phyloP scores from a whole-genome alignment of 768 basidiomycete species.

The Pleurotus cornucopiae region DNA sequence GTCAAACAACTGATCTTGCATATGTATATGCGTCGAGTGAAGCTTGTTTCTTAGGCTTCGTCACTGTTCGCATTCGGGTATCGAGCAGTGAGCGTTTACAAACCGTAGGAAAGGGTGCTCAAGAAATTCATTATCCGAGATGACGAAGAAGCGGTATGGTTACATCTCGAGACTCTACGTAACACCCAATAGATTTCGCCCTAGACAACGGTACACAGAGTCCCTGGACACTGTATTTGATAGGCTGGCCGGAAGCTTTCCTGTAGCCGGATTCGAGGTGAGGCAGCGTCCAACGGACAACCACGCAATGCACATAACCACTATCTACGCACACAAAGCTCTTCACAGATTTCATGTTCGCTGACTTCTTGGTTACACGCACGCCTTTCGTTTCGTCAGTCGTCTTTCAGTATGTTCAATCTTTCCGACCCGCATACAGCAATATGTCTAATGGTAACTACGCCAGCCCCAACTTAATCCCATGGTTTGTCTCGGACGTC shows the following conservation, averaged over 20 bases:
- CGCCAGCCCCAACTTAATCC: conserved; percentile 82
- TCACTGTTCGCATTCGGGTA: conserved; percentile 73
- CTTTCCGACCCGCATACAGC: neutral
- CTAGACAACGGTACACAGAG: conserved; percentile 67
- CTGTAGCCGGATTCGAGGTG: conserved; percentile 87
- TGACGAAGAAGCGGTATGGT: conserved; percentile 78
- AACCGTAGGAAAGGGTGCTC: conserved; percentile 75
- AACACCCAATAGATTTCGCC: conserved; percentile 71
- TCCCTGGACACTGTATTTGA: neutral
- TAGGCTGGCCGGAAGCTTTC: neutral
- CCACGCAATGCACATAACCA: neutral
- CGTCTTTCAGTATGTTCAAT: conserved; percentile 78
- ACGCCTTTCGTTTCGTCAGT: conserved; percentile 81
- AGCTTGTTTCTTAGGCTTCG: conserved; percentile 56
- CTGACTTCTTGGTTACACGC: conserved; percentile 87
- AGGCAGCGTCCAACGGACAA: neutral
- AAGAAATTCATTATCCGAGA: conserved; percentile 79
- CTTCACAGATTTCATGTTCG: conserved; percentile 90
- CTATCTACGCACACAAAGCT: conserved; percentile 41
- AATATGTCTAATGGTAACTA: neutral
- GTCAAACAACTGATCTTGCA: conserved; percentile 10
- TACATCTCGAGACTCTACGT: conserved; percentile 54
- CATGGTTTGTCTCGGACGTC: conserved; percentile 97
- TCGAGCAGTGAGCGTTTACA: conserved; percentile 78
- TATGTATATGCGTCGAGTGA: neutral